Conservation (phyloP, 257 asterid species). For the Thymus mandschuricus region DNA sequence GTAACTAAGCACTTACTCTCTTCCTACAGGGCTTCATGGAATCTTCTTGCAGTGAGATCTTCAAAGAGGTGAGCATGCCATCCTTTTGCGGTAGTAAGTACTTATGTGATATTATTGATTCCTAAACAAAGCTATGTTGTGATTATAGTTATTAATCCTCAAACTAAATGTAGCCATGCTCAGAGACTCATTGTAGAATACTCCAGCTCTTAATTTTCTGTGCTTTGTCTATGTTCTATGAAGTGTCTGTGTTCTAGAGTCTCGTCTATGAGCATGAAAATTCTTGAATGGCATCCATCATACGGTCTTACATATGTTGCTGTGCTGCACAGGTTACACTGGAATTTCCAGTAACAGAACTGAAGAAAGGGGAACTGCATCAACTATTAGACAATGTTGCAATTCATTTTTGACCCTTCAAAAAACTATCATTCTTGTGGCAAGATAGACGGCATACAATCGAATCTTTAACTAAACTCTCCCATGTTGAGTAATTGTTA, state of each 20-base stretch:
- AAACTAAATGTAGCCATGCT: conserved; percentile 1
- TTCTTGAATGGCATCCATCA: not conserved
- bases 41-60: conserved; percentile 70
- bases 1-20: conserved; percentile 21
- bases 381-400: conserved; percentile 44
- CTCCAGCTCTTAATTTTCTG: not conserved
- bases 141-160: conserved; percentile 1
- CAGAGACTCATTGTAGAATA: not conserved
- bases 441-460: conserved; percentile 12
- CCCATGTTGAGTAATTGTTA: conserved; percentile 14
- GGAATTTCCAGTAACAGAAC: conserved; percentile 59
- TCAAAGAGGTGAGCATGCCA: conserved; percentile 68
- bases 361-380: conserved; percentile 60
- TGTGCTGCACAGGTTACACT: conserved; percentile 63
- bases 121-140: not conserved
- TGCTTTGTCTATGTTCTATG: not conserved
- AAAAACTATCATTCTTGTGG: conserved; percentile 16
- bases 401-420: conserved; percentile 38
- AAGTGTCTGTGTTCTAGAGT: not conserved
- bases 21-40: conserved; percentile 68
- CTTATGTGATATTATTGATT: not conserved
- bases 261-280: not conserved
- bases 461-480: conserved; percentile 19
- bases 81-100: conserved; percentile 12
- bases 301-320: conserved; percentile 12